phyloP scores from a whole-genome alignment of 768 basidiomycete genomes.

The Russula dissimulans region DNA sequence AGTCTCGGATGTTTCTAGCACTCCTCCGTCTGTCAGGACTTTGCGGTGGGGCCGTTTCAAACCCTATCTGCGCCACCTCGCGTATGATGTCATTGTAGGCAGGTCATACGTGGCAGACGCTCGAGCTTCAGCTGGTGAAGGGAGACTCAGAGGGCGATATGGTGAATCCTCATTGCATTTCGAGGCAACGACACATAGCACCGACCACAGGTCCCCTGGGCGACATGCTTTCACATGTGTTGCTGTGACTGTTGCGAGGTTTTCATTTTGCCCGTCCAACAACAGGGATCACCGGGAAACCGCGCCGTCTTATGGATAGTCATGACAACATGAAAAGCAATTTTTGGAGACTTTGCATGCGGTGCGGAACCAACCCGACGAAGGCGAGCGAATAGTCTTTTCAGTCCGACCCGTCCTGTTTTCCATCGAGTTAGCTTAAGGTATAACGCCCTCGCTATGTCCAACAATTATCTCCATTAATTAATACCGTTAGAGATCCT shows the following conservation, averaged over 20 bases:
- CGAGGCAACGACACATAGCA: too few species aligned
- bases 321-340: neutral
- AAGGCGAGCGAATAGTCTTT: neutral
- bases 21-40: neutral
- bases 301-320: neutral
- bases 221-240: neutral
- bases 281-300: neutral
- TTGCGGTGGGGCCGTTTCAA: conserved; percentile 9
- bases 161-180: neutral
- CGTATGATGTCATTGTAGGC: conserved; percentile 7
- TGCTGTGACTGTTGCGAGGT: too few species aligned
- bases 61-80: neutral
- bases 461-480: neutral
- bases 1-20: neutral
- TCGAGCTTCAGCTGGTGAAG: neutral
- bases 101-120: neutral
- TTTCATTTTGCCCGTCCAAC: too few species aligned
- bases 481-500: neutral
- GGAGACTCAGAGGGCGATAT: neutral
- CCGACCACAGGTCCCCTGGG: too few species aligned
- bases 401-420: neutral
- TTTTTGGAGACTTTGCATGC: neutral
- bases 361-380: neutral
- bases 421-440: neutral
- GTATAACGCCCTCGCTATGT: neutral